Conservation (phyloP, 805 yeast genomes). For the Helenozyma rhizophorensis region DNA sequence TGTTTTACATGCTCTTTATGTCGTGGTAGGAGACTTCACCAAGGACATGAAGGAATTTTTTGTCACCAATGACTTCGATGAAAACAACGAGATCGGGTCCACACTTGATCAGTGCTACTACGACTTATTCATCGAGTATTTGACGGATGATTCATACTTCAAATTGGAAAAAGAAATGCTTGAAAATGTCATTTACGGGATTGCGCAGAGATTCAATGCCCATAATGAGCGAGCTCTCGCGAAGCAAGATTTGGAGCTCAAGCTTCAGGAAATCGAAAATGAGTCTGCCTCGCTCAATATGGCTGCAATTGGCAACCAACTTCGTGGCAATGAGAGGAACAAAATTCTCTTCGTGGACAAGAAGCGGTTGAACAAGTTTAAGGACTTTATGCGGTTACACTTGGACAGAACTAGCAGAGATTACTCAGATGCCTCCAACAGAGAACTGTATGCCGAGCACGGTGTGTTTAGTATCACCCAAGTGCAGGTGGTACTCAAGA, state of each 20-base stretch:
- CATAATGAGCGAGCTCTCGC: slow-evolving; percentile 33
- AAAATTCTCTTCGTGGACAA: slow-evolving; percentile 34
- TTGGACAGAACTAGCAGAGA: slow-evolving; percentile 20
- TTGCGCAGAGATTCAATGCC: slow-evolving; percentile 42
- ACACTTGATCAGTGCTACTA: slow-evolving; percentile 67
- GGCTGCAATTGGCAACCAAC: slow-evolving; percentile 11
- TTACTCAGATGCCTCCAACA: slow-evolving; percentile 7
- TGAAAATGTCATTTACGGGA: slow-evolving; percentile 45
- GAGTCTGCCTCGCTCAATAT: slow-evolving; percentile 17
- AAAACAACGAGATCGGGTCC: slow-evolving; percentile 38
- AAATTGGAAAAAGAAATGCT: slow-evolving; percentile 65
- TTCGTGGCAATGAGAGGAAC: slow-evolving; percentile 20
- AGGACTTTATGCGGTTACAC: slow-evolving; percentile 51
- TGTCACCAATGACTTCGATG: slow-evolving; percentile 41
- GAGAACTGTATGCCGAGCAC: slow-evolving; percentile 11
- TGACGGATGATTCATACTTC: slow-evolving; percentile 66
- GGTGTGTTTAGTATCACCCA: slow-evolving; percentile 35
- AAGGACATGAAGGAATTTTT: slow-evolving; percentile 63
- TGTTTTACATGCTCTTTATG: slow-evolving; percentile 63
- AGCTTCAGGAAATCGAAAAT: slow-evolving; percentile 32
- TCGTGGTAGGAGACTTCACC: slow-evolving; percentile 54
- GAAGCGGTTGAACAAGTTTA: slow-evolving; percentile 49
- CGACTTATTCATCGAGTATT: slow-evolving; percentile 70
- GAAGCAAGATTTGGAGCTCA: slow-evolving; percentile 31
- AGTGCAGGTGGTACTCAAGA: slow-evolving; percentile 62